Base-by-base conservation (phyloP, 805 yeast genomes). In the Ogataea paraovalis region DNA sequence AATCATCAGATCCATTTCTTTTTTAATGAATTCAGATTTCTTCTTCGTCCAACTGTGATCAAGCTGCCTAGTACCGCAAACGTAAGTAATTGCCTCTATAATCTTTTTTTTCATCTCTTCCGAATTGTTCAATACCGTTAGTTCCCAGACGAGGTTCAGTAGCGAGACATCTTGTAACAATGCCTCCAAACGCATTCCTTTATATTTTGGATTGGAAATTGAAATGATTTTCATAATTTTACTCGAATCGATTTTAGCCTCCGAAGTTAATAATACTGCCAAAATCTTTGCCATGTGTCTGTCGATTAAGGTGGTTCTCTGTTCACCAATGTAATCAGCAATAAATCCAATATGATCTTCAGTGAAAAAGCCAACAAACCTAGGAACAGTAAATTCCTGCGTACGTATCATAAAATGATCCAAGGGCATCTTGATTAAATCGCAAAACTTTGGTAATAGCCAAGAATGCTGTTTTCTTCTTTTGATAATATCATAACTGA, bases 331-430 rank as follows among this genome's bases (percentile, higher is more conserved):
- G 0, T 78, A 74, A 3, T 67, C 70, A 0, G 92, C 85, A 45
- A 88, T 80, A 43, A 75, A 81, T 39, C 79, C 75, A 22, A 91
- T 72, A 22, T 79, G 77, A 54, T 82, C 87, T 41, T 73, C 72
- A 51, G 82, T 79, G 57, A 83, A 81, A 41, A 80, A 80, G 9
- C 83, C 82, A 46, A 90, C 73, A 6, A 91, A 71, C 53, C 83
- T 76, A 0, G 98, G 97, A 0, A 91, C 75, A 0, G 91, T 87
- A 57, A 80, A 84, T 18, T 80, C 78, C 41, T 80, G 78, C 4
- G 95, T 88, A 45, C 92, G 72, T 32, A 72, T 72, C 23, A 91
- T 68, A 44, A 94, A 85, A 18, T 79, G 79, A 18, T 71, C 73
- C 3, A 74, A 70, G 2, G 86, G 73, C 41, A 88, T 78, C 0